Evolutionary conservation across 2,329 filamentous ascomycete genomes (phyloP), one percentile per base, ranked within the genome.

Genomic region (Cadophora sp.): DNA sequence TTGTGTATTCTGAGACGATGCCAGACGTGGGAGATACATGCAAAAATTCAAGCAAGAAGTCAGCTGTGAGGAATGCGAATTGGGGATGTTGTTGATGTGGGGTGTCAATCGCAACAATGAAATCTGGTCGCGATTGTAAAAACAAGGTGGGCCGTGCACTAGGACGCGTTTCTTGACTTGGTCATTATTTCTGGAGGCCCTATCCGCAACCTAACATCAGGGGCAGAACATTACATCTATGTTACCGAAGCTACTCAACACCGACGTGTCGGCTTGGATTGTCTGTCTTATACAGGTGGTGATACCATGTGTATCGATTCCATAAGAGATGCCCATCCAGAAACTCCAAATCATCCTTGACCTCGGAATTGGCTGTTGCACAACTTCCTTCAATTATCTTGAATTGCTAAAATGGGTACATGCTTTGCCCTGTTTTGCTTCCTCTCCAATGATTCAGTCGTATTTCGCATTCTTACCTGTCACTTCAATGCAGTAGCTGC

Each of bases 91-190:
- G 31, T 40, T 43, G 56, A 59, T 59, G 56, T 27, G 56, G 31
- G 34, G 56, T 59, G 55, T 58, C 29, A 6, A 48, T 5, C 43
- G n/a, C 19, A 5, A 48, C 43, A 12, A 19, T 22, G 43, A 48
- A 48, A 48, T 48, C 43, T 48, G 43, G 31, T 59, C 55, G 55
- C 55, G 34, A 43, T 14, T 14, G 22, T 6, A 26, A 40, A 26
- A 55, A 55, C 16, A n/a, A 8, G 22, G 56, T 59, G 56, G 56
- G 16, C 56, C 56, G 56, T 59, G 56, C 56, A 24, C 56, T 34
- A n/a, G n/a, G 5, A 37, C 56, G 56, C 56, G 56, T 43, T 14
- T 26, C 37, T 26, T 40, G 9, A 4, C n/a, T 24, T 34, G 34
- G 9, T 11, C 4, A 56, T 16, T 29, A 56, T 22, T 29, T n/a